These are phyloP conservation scores for Alternaria solani DNA, from an alignment of 2,329 filamentous ascomycete species.

Conservation along the genomic window DNA sequence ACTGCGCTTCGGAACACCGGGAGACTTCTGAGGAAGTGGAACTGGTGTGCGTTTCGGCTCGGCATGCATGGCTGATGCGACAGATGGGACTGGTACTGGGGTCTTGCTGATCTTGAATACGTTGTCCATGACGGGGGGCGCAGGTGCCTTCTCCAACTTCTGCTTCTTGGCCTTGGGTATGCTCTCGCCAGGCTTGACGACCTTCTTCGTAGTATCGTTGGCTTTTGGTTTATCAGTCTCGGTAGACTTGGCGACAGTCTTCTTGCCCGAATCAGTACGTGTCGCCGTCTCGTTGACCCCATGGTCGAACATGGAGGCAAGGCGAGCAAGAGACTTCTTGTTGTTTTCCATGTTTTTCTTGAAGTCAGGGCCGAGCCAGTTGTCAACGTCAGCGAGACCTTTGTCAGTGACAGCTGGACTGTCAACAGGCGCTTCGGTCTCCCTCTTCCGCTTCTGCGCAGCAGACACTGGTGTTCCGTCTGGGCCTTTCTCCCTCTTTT, in stretches of 20 bases:
- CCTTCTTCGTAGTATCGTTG: not conserved
- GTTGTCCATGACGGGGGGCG: not conserved
- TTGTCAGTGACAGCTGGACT: not conserved
- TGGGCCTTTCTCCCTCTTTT: constrained; percentile 11
- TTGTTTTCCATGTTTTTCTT: constrained; percentile 11
- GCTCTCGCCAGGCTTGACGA: not conserved
- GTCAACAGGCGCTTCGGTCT: constrained; percentile 6
- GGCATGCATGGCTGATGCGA: not conserved
- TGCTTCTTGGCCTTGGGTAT: constrained; percentile 7
- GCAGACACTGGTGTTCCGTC: constrained; percentile 9
- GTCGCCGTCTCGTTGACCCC: not conserved
- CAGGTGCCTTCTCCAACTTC: not conserved
- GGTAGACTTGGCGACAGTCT: not conserved
- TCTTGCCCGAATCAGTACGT: constrained; percentile 3
- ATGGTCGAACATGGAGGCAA: constrained; percentile 15
- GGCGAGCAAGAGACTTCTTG: constrained; percentile 16
- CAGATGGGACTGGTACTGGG: not conserved
- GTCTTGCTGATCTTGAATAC: not conserved
- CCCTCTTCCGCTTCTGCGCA: constrained; percentile 31
- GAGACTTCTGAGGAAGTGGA: constrained; percentile 1
- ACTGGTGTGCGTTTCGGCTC: constrained; percentile 15
- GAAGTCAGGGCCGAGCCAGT: constrained; percentile 15
- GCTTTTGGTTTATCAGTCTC: not conserved
- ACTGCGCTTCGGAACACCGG: not conserved
- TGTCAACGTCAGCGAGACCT: not conserved